Evolutionary conservation across 164 flowering plant genomes (phyloP).

Genomic region (Aristolochia contorta): DNA sequence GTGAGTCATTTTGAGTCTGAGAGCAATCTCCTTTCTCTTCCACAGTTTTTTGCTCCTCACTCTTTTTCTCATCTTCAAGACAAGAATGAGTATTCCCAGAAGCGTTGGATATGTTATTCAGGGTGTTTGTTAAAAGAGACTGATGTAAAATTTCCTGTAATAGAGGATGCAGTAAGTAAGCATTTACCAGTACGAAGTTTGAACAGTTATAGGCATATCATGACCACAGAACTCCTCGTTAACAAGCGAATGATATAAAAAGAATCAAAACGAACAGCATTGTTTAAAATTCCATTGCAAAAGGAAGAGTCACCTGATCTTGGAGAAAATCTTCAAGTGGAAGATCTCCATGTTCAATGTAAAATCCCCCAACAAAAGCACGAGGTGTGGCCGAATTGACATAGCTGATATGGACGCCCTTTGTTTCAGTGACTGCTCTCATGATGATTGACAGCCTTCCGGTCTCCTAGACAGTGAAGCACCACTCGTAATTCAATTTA

Average conservation of each 20-base stretch:
- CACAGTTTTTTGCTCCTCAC: neutral
- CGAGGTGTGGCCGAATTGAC: constrained; percentile 9
- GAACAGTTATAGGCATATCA: neutral
- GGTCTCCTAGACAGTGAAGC: too few species aligned
- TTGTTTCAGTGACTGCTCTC: too few species aligned
- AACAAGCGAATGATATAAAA: too few species aligned
- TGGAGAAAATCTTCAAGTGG: constrained; percentile 22
- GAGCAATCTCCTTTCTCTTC: constrained; percentile 12
- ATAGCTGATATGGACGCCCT: constrained; percentile 12
- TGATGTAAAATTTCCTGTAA: constrained; percentile 18
- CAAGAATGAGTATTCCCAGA: constrained; percentile 13
- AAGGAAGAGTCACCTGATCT: constrained; percentile 15
- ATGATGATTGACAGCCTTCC: too few species aligned
- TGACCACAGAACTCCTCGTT: neutral
- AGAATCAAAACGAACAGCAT: neutral
- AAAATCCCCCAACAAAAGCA: constrained; percentile 12
- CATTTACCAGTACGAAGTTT: neutral
- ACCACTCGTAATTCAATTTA: too few species aligned
- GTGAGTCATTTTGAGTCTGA: constrained; percentile 9
- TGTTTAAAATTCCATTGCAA: neutral
- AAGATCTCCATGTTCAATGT: constrained; percentile 11
- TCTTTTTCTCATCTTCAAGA: constrained; percentile 6
- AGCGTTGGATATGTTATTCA: constrained; percentile 4
- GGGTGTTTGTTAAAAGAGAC: constrained; percentile 11
- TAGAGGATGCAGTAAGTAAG: neutral